A percentile compares a stretch with the other conserved stretches of the same genome.
Evolutionary conservation across 2,329 filamentous ascomycete species (phyloP).

Genomic region (Neonectria hederae): DNA sequence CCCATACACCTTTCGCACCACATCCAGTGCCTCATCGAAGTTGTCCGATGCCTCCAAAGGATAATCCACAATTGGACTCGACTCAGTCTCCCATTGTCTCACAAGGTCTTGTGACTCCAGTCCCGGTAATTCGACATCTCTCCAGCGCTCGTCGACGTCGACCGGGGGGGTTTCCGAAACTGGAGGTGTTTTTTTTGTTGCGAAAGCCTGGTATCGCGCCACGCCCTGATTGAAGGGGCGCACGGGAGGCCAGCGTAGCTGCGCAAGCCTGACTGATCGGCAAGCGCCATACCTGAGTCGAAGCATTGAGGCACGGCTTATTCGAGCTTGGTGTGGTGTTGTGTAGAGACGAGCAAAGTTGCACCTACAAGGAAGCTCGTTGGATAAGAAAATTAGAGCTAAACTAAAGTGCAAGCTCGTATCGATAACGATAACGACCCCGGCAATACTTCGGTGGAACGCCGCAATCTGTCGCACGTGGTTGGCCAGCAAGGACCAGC

Average conservation of each 20-base stretch:
- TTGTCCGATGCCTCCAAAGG: constrained; percentile 12
- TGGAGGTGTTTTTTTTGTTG: background rate
- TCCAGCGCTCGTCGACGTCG: background rate
- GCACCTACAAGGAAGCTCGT: constrained; percentile 7
- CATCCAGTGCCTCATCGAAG: constrained; percentile 35
- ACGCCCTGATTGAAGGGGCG: background rate
- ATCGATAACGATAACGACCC: constrained; percentile 14
- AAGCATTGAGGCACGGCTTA: constrained; percentile 41
- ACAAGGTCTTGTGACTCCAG: background rate
- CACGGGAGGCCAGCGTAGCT: constrained; percentile 16
- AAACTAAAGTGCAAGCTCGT: constrained; percentile 18
- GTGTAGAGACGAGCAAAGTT: background rate
- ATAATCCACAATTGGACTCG: background rate
- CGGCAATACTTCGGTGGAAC: constrained; percentile 17
- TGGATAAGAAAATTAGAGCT: constrained; percentile 31
- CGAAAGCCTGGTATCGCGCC: constrained; percentile 4
- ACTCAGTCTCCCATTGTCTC: background rate
- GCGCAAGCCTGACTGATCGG: constrained; percentile 25
- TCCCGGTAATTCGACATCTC: background rate
- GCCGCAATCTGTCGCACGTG: constrained; percentile 23
- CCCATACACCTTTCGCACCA: constrained; percentile 40
- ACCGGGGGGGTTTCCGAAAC: background rate
- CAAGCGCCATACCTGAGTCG: constrained; percentile 36
- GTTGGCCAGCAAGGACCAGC: constrained; percentile 19
- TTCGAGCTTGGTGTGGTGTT: constrained; percentile 12